A percentile compares a stretch with the other conserved stretches of the same genome.
phyloP scores from a whole-genome alignment of 305 asterid genomes.

The Fraxinus nigra region DNA sequence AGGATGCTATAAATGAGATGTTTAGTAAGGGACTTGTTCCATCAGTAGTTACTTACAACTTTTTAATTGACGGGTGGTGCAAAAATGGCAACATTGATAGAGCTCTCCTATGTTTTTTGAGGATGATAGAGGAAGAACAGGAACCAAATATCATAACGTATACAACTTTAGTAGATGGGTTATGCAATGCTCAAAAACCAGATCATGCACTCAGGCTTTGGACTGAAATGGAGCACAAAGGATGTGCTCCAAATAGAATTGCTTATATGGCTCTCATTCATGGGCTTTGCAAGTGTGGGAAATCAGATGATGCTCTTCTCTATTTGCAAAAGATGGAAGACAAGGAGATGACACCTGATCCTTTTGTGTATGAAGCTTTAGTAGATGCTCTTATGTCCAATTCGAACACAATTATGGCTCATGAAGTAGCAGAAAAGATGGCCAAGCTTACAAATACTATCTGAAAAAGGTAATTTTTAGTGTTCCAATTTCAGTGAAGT shows the following conservation, averaged over 20 bases:
- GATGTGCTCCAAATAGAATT: slow-evolving; percentile 52
- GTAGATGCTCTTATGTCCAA: slow-evolving; percentile 52
- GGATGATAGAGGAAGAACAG: slow-evolving; percentile 52
- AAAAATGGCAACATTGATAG: slow-evolving; percentile 58
- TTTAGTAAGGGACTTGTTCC: slow-evolving; percentile 68
- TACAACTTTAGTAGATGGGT: slow-evolving; percentile 81
- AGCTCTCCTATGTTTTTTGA: slow-evolving; percentile 46
- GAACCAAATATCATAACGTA: slow-evolving; percentile 76
- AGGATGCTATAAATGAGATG: slow-evolving; percentile 57
- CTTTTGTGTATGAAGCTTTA: slow-evolving; percentile 45
- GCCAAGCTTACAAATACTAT: slow-evolving; percentile 19
- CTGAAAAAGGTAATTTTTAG: slow-evolving; percentile 20
- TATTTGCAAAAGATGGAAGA: slow-evolving; percentile 59
- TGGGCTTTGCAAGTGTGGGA: slow-evolving; percentile 67
- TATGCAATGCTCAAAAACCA: slow-evolving; percentile 59
- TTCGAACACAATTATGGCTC: slow-evolving; percentile 40
- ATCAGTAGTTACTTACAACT: slow-evolving; percentile 79
- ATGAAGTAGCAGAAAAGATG: slow-evolving; percentile 49
- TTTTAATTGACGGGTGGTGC: slow-evolving; percentile 81
- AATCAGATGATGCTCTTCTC: slow-evolving; percentile 53
- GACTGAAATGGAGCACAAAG: slow-evolving; percentile 50
- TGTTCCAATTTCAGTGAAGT: neutral
- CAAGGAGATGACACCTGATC: slow-evolving; percentile 52
- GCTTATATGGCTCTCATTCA: slow-evolving; percentile 68
- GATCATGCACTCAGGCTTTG: slow-evolving; percentile 51